Base-by-base conservation (phyloP, 768 basidiomycete species). In the Xerocomus potaroensis region DNA sequence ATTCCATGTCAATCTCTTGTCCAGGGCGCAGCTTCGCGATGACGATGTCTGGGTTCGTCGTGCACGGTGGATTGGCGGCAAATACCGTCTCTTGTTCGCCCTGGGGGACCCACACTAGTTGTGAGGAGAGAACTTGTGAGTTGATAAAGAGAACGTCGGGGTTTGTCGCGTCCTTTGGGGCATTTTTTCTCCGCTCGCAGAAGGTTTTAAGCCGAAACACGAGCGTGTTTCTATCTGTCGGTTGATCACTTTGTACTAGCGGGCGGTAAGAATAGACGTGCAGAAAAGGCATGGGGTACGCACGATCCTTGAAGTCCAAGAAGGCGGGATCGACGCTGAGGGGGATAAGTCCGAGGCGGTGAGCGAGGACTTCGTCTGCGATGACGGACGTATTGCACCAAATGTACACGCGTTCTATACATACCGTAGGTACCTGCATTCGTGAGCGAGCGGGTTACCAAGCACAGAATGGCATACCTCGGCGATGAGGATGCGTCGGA, bases 331-430 rank as follows among this genome's bases (percentile, higher is more conserved):
- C 88, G 39, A 94, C 73, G 48, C 88, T 84, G 30, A 99, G 72
- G 7, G 96, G 96, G 9, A 98, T 73, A 21, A 98, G 76, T 3
- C 96, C 96, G 4, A 99, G 62, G n/a, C 96, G 80, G 31, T 95
- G 92, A 4, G 92, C 77, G 18, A 99, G 74, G 3, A 99, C 83
- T 66, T 99, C 96, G 65, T 98, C 95, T 33, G 83, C 89, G 43
- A 99, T 81, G 55, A 98, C 87, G 3, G 83, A 83, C 0, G 91
- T 98, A 69, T 99, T 99, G 69, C 95, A 84, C 82, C 85, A 97
- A 2, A 93, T 74, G 64, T 91, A 98, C 5, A 90, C 90, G 52
- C 85, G 74, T 61, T 98, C 96, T 42, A 97, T 84, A 34, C 87
- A 88, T 22, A 98, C 72, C 2, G 91, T 87, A 0, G 95, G 96